These are phyloP conservation scores for Diaporthe citrichinensis DNA, from an alignment of 2,329 filamentous ascomycete species.

Conservation along the genomic window DNA sequence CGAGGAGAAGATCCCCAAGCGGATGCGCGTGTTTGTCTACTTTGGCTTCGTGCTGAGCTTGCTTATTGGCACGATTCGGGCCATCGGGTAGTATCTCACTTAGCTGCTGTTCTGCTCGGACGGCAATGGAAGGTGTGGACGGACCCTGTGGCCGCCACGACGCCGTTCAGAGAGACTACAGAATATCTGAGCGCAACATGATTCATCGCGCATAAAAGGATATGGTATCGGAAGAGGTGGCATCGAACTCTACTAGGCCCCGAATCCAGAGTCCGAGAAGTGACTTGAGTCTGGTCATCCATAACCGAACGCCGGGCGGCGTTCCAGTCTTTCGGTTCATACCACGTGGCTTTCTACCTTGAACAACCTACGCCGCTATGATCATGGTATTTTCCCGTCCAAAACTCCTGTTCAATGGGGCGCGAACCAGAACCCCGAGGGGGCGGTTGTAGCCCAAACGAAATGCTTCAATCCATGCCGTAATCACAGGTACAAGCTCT, in stretches of 20 bases:
- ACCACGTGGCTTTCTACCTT: constrained; percentile 13
- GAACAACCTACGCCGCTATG: constrained; percentile 31
- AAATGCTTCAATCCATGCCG: background rate
- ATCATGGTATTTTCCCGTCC: constrained; percentile 39
- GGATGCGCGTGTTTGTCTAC: constrained; percentile 88
- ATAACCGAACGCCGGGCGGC: background rate
- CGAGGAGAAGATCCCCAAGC: constrained; percentile 87
- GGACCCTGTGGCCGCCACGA: background rate
- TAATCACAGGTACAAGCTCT: constrained; percentile 88
- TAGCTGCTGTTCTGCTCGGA: constrained; percentile 42
- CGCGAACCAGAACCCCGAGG: background rate
- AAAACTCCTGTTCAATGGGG: constrained; percentile 23
- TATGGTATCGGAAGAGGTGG: background rate
- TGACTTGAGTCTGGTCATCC: background rate
- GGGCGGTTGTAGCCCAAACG: background rate
- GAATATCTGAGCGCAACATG: background rate
- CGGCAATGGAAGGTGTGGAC: background rate
- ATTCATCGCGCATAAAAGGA: background rate
- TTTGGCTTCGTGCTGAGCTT: constrained; percentile 87
- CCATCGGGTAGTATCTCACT: constrained; percentile 45
- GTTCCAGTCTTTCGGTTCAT: background rate
- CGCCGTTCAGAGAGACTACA: background rate
- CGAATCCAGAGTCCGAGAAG: background rate
- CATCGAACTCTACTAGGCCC: background rate
- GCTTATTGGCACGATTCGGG: constrained; percentile 78